These are phyloP conservation scores for Porphyrellus cyaneotinctus DNA, from an alignment of 768 basidiomycete species.

Conservation along the genomic window DNA sequence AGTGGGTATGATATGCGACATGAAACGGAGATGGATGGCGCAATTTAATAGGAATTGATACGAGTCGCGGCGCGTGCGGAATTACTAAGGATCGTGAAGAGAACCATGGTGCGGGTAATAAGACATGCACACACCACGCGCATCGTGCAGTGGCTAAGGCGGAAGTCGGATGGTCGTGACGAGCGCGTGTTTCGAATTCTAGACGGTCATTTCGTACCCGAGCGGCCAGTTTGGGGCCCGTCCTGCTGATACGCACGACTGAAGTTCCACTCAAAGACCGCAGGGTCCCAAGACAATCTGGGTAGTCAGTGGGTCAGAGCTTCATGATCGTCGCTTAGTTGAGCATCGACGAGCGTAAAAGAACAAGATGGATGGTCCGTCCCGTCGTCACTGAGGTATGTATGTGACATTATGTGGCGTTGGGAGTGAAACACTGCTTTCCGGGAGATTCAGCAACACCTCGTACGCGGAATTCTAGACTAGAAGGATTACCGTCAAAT, in stretches of 20 bases:
- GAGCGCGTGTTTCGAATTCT: conserved; percentile 12
- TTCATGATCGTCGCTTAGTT: background rate
- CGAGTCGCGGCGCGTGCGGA: background rate
- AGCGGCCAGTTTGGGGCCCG: conserved; percentile 1
- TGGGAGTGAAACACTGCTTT: background rate
- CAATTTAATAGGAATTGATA: background rate
- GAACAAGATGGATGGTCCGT: background rate
- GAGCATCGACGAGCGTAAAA: background rate
- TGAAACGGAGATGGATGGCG: conserved; percentile 6
- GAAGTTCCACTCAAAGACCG: background rate
- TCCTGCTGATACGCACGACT: background rate
- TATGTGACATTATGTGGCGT: background rate
- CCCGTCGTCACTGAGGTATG: background rate
- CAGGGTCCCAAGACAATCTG: background rate
- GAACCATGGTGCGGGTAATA: conserved; percentile 7
- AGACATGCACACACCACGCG: conserved; percentile 10
- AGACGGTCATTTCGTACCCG: background rate
- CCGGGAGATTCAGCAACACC: background rate
- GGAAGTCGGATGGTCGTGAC: background rate
- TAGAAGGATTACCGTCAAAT: background rate
- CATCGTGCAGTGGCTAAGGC: background rate
- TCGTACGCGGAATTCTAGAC: background rate
- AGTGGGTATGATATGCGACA: conserved; percentile 6
- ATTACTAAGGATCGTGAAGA: background rate
- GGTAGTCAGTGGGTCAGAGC: background rate